Conservation (phyloP, 2,329 filamentous ascomycete species). For the Trichoderma sp. region DNA sequence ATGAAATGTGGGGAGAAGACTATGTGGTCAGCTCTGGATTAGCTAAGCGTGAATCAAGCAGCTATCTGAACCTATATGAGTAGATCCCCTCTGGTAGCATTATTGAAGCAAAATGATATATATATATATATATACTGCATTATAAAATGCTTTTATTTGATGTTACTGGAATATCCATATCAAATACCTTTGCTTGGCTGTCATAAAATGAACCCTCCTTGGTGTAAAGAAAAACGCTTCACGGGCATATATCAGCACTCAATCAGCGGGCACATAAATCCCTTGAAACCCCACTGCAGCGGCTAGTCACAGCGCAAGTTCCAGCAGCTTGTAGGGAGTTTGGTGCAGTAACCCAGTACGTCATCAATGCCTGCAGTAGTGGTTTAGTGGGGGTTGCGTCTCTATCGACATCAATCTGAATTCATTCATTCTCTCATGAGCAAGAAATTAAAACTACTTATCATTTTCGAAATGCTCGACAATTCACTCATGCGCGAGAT, state of each 20-base stretch:
- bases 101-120: background rate
- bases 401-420: background rate
- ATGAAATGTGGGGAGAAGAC: constrained; percentile 9
- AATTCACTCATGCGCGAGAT: background rate
- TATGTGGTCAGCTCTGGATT: background rate
- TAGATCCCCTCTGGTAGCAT: background rate
- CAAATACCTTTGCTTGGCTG: background rate
- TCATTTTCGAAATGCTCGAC: background rate
- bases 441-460: background rate
- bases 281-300: background rate
- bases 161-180: background rate
- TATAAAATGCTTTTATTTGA: background rate
- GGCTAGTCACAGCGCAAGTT: background rate
- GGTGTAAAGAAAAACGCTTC: background rate
- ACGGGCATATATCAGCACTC: background rate
- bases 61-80: background rate
- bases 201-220: background rate
- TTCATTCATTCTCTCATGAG: background rate
- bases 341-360: background rate
- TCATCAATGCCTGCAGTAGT: background rate
- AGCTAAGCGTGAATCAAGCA: background rate
- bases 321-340: background rate
- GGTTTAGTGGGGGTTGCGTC: background rate
- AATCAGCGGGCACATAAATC: background rate
- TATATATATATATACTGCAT: background rate